phyloP scores from a whole-genome alignment of 2,329 filamentous ascomycete species.

The Botrytis fragariae region DNA sequence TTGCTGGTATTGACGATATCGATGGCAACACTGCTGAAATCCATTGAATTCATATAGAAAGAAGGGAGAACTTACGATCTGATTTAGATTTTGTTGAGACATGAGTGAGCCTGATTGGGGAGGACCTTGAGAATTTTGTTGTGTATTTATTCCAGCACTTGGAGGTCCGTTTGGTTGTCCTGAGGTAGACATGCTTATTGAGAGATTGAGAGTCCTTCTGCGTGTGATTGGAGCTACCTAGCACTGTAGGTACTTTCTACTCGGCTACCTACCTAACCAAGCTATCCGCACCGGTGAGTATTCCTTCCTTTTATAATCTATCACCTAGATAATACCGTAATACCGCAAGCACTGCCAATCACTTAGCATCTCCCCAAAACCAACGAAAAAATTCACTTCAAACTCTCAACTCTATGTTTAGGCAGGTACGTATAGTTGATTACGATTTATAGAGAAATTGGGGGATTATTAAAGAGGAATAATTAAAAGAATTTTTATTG shows the following conservation, averaged over 20 bases:
- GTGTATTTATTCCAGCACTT: slow-evolving; percentile 44
- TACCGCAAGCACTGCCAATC: neutral
- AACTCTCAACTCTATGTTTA: neutral
- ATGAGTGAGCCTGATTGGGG: slow-evolving; percentile 51
- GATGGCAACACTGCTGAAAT: neutral
- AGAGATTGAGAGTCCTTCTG: neutral
- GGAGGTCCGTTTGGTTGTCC: slow-evolving; percentile 47
- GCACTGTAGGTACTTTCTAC: neutral
- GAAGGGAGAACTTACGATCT: slow-evolving; percentile 76
- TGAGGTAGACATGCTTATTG: slow-evolving; percentile 40
- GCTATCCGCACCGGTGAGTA: neutral
- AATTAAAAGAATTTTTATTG: neutral
- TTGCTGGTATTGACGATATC: neutral
- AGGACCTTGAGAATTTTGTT: slow-evolving; percentile 47
- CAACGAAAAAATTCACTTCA: neutral
- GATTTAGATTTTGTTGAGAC: slow-evolving; percentile 88
- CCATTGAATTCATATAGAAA: neutral
- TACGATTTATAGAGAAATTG: neutral
- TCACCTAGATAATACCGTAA: neutral
- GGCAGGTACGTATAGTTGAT: neutral
- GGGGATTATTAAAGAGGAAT: neutral
- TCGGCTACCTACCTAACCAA: neutral
- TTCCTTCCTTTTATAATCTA: neutral
- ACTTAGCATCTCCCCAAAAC: neutral
- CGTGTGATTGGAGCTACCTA: neutral